These are phyloP conservation scores for Noccaea caerulescens DNA, from an alignment of 345 rosid genomes.

Conservation along the genomic window DNA sequence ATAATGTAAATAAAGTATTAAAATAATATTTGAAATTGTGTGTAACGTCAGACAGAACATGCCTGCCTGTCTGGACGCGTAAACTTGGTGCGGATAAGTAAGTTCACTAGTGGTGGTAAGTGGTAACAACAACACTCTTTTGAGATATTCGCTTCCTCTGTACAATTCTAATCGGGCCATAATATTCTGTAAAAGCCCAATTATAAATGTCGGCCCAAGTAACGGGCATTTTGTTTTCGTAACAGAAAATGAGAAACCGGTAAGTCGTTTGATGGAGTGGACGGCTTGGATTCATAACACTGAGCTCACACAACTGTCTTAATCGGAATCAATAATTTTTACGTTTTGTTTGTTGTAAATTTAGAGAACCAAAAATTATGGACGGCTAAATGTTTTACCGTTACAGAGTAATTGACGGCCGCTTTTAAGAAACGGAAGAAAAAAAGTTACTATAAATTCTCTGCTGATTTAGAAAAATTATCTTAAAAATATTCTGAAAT, in stretches of 20 bases:
- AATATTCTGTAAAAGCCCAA: slow-evolving; percentile 17
- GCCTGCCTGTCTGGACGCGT: slow-evolving; percentile 46
- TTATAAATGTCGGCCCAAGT: not conserved
- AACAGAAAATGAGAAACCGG: slow-evolving; percentile 5
- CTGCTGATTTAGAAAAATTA: too few relatives aligned
- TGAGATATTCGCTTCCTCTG: not conserved
- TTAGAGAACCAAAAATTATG: slow-evolving; percentile 7
- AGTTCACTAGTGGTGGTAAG: not conserved
- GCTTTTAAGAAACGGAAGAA: not conserved
- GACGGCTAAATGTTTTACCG: not conserved
- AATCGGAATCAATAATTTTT: not conserved
- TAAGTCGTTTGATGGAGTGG: slow-evolving; percentile 10
- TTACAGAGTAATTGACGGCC: slow-evolving; percentile 23
- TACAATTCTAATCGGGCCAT: not conserved
- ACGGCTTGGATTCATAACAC: not conserved
- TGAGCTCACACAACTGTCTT: slow-evolving; percentile 32
- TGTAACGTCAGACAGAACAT: slow-evolving; percentile 42
- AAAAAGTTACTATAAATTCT: too few relatives aligned
- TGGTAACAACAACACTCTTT: not conserved
- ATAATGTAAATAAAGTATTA: not conserved
- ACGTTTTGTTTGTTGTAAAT: slow-evolving; percentile 4
- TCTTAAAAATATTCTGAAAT: slow-evolving; percentile 26
- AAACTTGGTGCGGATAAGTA: slow-evolving; percentile 25
- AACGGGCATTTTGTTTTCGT: not conserved
- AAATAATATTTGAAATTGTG: slow-evolving; percentile 11